Conservation (phyloP, 2,329 filamentous ascomycete genomes). For the Mycosphaerella arachidis region DNA sequence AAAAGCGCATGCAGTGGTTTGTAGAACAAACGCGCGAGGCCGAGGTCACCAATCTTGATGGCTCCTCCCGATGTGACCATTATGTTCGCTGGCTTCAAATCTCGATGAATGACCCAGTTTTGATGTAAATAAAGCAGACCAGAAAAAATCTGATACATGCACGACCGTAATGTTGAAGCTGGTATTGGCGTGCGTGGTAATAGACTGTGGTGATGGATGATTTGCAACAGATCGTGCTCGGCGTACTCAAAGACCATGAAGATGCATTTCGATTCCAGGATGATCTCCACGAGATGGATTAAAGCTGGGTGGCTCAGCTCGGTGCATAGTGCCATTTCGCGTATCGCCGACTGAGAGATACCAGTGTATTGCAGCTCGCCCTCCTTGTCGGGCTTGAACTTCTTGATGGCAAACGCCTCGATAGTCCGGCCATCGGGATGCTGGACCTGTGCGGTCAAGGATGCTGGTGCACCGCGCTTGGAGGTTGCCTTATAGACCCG, state of each 20-base stretch:
- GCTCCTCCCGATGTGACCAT: conserved; percentile 90
- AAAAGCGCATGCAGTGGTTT: conserved; percentile 91
- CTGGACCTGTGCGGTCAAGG: conserved; percentile 19
- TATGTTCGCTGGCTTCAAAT: conserved; percentile 97
- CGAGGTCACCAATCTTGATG: conserved; percentile 92
- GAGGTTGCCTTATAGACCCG: conserved; percentile 93
- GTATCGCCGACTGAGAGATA: conserved; percentile 93
- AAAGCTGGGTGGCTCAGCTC: conserved; percentile 87
- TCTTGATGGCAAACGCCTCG: conserved; percentile 96
- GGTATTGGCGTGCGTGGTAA: conserved; percentile 84
- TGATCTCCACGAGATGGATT: conserved; percentile 87
- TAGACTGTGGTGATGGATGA: conserved; percentile 95
- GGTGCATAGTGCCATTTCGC: conserved; percentile 95
- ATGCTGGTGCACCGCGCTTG: conserved; percentile 66
- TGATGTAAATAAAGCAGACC: conserved; percentile 91
- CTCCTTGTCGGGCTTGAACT: conserved; percentile 98
- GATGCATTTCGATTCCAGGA: conserved; percentile 97
- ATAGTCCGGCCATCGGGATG: conserved; percentile 36
- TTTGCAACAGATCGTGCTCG: conserved; percentile 93
- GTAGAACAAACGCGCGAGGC: conserved; percentile 85
- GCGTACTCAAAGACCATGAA: conserved; percentile 99
- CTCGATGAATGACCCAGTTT: conserved; percentile 95
- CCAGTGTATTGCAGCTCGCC: conserved; percentile 96
- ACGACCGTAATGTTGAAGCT: conserved; percentile 81
- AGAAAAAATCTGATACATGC: conserved; percentile 92